Evolutionary conservation across 2,329 filamentous ascomycete species (phyloP).

Genomic region (Boeremia lycopersici): DNA sequence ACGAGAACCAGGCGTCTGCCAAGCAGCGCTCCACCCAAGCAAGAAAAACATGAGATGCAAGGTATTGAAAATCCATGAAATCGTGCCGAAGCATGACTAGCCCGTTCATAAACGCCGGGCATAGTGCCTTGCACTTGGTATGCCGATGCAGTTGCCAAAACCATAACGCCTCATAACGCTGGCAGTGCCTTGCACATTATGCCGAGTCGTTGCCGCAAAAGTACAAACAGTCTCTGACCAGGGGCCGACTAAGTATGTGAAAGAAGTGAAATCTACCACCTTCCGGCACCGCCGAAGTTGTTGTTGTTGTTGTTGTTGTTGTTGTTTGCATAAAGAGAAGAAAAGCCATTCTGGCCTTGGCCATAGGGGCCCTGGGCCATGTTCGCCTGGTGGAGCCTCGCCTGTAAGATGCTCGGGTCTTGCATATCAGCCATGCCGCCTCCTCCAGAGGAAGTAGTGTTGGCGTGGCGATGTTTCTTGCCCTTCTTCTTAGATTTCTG

Average conservation of each 20-base stretch:
- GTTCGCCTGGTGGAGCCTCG: conserved; percentile 91
- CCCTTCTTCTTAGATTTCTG: conserved; percentile 99
- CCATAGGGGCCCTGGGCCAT: conserved; percentile 85
- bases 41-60: conserved; percentile 33
- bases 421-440: conserved; percentile 99
- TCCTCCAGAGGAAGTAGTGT: conserved; percentile 99
- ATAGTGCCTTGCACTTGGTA: conserved; percentile 39
- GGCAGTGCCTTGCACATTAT: too few relatives aligned
- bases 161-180: conserved; percentile 39
- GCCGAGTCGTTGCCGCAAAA: conserved; percentile 38
- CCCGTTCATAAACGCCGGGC: conserved; percentile 47
- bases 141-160: conserved; percentile 49
- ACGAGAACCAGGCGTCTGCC: conserved; percentile 40
- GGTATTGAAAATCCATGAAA: conserved; percentile 43
- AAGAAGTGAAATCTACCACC: conserved; percentile 47
- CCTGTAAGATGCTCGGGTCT: conserved; percentile 99
- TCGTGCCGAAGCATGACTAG: conserved; percentile 38
- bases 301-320: conserved; percentile 62
- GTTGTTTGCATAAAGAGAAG: conserved; percentile 75
- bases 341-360: conserved; percentile 92
- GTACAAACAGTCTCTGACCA: conserved; percentile 41
- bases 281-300: conserved; percentile 49
- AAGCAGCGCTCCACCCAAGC: conserved; percentile 43
- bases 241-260: conserved; percentile 38
- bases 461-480: conserved; percentile 99